These are phyloP conservation scores for Pilaira anomala DNA, from an alignment of 192 early-diverging fungal species.

Conservation along the genomic window DNA sequence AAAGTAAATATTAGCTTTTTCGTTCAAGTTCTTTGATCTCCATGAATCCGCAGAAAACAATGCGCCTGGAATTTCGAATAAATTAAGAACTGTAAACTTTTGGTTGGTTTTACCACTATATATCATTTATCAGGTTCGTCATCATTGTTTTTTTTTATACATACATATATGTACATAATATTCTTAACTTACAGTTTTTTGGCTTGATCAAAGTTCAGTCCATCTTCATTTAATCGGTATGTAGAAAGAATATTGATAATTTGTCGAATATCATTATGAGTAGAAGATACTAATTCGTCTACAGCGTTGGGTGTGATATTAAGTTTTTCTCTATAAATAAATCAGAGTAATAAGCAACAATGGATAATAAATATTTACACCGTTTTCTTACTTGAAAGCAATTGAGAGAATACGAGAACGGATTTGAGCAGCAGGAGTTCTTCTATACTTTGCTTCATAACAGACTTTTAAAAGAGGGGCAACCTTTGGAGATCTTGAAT, in stretches of 20 bases:
- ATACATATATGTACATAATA: neutral
- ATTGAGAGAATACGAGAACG: slow-evolving; percentile 75
- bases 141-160: neutral
- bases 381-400: slow-evolving; percentile 54
- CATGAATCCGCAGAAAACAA: slow-evolving; percentile 53
- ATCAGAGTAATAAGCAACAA: neutral
- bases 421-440: slow-evolving; percentile 48
- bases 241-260: slow-evolving; percentile 92
- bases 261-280: slow-evolving; percentile 93
- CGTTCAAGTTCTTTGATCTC: slow-evolving; percentile 46
- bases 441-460: slow-evolving; percentile 74
- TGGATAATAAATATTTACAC: neutral
- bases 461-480: slow-evolving; percentile 80
- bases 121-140: neutral
- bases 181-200: slow-evolving; percentile 61
- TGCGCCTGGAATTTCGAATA: slow-evolving; percentile 75
- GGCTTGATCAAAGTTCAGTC: slow-evolving; percentile 79
- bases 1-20: slow-evolving; percentile 91
- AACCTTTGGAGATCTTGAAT: slow-evolving; percentile 82
- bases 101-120: slow-evolving; percentile 32
- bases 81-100: slow-evolving; percentile 41
- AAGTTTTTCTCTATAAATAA: slow-evolving; percentile 63
- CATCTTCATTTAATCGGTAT: slow-evolving; percentile 66
- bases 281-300: slow-evolving; percentile 72
- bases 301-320: slow-evolving; percentile 75